These are phyloP conservation scores for Amorphotheca resinae DNA, from an alignment of 495 filamentous ascomycete species.

Conservation along the genomic window DNA sequence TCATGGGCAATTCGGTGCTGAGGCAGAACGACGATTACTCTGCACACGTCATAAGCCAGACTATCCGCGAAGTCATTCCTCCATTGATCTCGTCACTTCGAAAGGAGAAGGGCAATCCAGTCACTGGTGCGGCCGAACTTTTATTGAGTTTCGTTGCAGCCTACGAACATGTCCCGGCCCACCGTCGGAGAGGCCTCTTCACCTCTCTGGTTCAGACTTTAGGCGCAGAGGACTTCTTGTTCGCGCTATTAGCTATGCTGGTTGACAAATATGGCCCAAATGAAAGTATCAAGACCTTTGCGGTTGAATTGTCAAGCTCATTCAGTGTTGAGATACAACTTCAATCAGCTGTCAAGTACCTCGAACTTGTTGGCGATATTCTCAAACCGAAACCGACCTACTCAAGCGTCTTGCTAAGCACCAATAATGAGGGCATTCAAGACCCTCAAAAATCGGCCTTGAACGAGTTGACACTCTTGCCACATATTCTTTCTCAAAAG, in stretches of 20 bases:
- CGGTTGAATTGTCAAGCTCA: slow-evolving; percentile 37
- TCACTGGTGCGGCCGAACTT: slow-evolving; percentile 71
- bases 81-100: slow-evolving; percentile 78
- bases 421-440: slow-evolving; percentile 44
- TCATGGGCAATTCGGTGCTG: slow-evolving; percentile 82
- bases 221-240: slow-evolving; percentile 70
- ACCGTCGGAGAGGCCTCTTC: slow-evolving; percentile 71
- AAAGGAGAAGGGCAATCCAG: slow-evolving; percentile 59
- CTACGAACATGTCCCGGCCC: slow-evolving; percentile 85
- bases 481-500: slow-evolving; percentile 37
- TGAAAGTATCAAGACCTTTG: slow-evolving; percentile 37
- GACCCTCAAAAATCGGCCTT: slow-evolving; percentile 46
- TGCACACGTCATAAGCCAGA: slow-evolving; percentile 80
- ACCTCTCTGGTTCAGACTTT: slow-evolving; percentile 67
- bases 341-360: slow-evolving; percentile 53
- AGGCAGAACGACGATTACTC: slow-evolving; percentile 92
- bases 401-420: slow-evolving; percentile 54
- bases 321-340: slow-evolving; percentile 57
- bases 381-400: slow-evolving; percentile 56
- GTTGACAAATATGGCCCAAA: slow-evolving; percentile 52
- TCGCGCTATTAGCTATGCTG: slow-evolving; percentile 58
- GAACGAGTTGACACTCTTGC: slow-evolving; percentile 49
- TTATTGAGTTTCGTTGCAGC: slow-evolving; percentile 86
- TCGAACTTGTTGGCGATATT: slow-evolving; percentile 59
- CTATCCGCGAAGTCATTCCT: slow-evolving; percentile 80